Base-by-base conservation (phyloP, 495 filamentous ascomycete species). In the Neurospora tetraspora region DNA sequence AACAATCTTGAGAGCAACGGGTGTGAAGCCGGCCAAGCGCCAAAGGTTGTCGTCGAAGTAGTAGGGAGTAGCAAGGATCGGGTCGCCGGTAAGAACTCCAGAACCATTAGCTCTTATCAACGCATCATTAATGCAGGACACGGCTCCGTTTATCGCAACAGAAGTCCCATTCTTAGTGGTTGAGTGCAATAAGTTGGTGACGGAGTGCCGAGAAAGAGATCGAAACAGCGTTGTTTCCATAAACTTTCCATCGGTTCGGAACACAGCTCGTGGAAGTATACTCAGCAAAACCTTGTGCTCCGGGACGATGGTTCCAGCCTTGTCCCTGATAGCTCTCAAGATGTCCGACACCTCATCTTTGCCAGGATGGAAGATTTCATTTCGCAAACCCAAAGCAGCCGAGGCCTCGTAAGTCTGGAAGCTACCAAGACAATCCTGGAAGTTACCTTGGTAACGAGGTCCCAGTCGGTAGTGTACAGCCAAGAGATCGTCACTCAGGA, bases 361-460 rank as follows among this genome's bases (percentile, higher is more conserved):
- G 9, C 94, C 95, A 12, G 93, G 91, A 79, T 97, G 93, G 34
- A 97, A 87, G 69, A 93, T 87, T 78, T 99, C 96, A 78, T 98
- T 97, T 69, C 94, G 91, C 70, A 98, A 85, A 72, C 95, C 94
- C 36, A 99, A 83, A 36, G 92, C 89, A 20, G 96, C 94, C 34
- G 96, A 98, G n/a, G 96, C 94, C 73, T 91, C 91, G 78, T 98
- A 99, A 0, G 96, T 99, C 78, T 98, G 94, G 77, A 99, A 97
- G 18, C 94, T 95, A 11, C 96, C 96, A 27, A 99, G 85, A 74
- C 93, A 94, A 78, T 99, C 96, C 79, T 99, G 96, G 76, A 95
- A 97, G 78, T 98, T 98, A 2, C 96, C 96, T 80, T 91, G 89
- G 76, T 99, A 99, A 40, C 93, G 90, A 27, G 93, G 90, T 2